Conservation (phyloP, 371 early-diverging fungal genomes). For the Sporodiniella umbellata region DNA sequence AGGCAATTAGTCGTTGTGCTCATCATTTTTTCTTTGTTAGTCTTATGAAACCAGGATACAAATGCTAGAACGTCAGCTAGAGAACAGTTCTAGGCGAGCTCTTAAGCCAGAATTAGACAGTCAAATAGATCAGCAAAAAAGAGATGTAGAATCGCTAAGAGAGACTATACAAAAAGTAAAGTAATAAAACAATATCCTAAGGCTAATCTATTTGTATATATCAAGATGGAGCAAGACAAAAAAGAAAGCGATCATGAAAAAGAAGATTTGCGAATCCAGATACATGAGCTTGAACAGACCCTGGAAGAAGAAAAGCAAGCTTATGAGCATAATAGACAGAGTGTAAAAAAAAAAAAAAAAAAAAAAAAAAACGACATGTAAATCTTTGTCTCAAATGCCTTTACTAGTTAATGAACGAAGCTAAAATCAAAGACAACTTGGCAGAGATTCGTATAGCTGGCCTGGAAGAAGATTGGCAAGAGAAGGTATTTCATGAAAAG, state of each 20-base stretch:
- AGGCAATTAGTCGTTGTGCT: not conserved
- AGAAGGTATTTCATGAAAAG: conserved; percentile 20
- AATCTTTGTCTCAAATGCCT: not conserved
- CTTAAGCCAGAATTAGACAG: too few species aligned
- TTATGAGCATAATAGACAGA: conserved; percentile 15
- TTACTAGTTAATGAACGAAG: conserved; percentile 40
- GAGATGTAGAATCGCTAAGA: conserved; percentile 2
- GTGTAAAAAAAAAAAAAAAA: conserved; percentile 16
- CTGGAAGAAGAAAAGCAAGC: conserved; percentile 4
- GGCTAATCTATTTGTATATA: not conserved
- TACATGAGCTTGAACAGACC: not conserved
- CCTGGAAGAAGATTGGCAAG: conserved; percentile 40
- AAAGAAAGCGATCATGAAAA: conserved; percentile 11
- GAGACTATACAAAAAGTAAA: conserved; percentile 8
- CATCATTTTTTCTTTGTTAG: not conserved
- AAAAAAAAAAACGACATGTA: too few species aligned
- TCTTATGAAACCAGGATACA: not conserved
- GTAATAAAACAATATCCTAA: not conserved
- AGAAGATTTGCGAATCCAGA: conserved; percentile 33
- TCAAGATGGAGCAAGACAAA: conserved; percentile 3
- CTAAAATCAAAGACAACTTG: conserved; percentile 42
- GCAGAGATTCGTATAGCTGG: conserved; percentile 44
- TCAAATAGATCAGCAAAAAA: not conserved
- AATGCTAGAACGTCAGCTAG: not conserved
- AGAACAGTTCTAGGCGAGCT: too few species aligned